These are phyloP conservation scores for Hymenotorrendiella dingleyae DNA, from an alignment of 2,329 filamentous ascomycete species.

Conservation along the genomic window DNA sequence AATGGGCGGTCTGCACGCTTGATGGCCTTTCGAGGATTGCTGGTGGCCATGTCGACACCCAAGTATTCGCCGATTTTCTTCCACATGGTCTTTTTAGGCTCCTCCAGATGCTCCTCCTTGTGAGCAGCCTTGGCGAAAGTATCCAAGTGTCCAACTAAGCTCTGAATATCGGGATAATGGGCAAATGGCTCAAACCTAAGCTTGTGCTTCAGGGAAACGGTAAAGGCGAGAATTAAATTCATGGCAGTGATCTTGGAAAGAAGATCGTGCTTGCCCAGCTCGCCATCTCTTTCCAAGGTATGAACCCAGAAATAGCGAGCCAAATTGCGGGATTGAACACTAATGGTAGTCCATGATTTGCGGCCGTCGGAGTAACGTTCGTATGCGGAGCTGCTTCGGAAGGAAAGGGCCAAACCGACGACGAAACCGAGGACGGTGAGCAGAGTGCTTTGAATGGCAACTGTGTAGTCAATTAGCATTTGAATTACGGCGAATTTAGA, in stretches of 20 bases:
- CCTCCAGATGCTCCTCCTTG: constrained; percentile 36
- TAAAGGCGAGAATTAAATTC: constrained; percentile 72
- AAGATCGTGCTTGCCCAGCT: constrained; percentile 57
- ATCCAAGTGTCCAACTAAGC: constrained; percentile 65
- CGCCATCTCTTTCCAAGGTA: constrained; percentile 51
- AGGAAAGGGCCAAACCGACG: constrained; percentile 71
- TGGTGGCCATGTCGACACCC: constrained; percentile 68
- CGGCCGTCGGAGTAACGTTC: constrained; percentile 62
- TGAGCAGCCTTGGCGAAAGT: constrained; percentile 62
- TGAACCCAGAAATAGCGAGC: constrained; percentile 83
- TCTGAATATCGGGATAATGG: constrained; percentile 66
- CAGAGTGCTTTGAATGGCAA: constrained; percentile 60
- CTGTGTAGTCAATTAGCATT: constrained; percentile 7
- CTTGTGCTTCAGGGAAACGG: constrained; percentile 73
- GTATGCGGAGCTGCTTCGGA: constrained; percentile 71
- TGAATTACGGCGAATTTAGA: neutral
- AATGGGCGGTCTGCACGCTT: constrained; percentile 68
- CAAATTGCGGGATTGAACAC: constrained; percentile 58
- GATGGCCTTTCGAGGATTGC: constrained; percentile 71
- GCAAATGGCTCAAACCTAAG: constrained; percentile 79
- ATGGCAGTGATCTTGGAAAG: constrained; percentile 61
- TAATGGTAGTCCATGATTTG: constrained; percentile 56
- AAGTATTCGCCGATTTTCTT: constrained; percentile 67
- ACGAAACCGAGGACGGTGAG: constrained; percentile 78
- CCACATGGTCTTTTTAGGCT: constrained; percentile 34